Percentiles rank a stretch among this genome's conserved stretches.
Evolutionary conservation across 805 yeast genomes (phyloP).

Genomic region (Kluyveromyces dobzhanskii): DNA sequence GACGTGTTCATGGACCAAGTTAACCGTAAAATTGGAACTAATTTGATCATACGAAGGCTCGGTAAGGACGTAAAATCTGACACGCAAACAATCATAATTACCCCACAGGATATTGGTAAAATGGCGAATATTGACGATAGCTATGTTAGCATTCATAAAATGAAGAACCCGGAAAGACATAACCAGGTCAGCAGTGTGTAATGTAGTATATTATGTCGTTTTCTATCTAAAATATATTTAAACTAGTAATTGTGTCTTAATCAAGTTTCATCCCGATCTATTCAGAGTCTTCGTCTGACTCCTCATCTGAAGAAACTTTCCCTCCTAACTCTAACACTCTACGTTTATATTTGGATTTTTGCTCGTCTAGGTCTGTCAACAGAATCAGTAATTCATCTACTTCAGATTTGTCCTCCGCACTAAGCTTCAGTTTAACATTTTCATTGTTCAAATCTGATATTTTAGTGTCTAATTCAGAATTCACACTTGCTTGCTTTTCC

Average conservation of each 20-base stretch:
- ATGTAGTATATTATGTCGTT: no score
- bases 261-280: no score
- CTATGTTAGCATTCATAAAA: conserved; percentile 55
- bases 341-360: conserved; percentile 47
- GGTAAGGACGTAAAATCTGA: conserved; percentile 41
- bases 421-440: conserved; percentile 7
- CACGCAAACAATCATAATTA: conserved; percentile 84
- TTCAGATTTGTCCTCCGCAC: conserved; percentile 17
- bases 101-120: conserved; percentile 80
- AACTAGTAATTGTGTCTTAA: no score
- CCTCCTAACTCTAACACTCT: conserved; percentile 46
- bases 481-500: no score
- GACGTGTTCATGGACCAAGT: conserved; percentile 97
- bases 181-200: conserved; percentile 9
- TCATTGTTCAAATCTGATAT: conserved; percentile 4
- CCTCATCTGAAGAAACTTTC: conserved; percentile 64
- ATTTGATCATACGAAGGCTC: conserved; percentile 62
- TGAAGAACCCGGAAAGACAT: conserved; percentile 35
- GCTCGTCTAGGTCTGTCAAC: conserved; percentile 70
- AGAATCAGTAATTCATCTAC: conserved; percentile 67
- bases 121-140: conserved; percentile 55
- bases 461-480: no score
- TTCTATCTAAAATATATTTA: neutral
- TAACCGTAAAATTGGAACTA: conserved; percentile 72
- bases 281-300: conserved; percentile 55